phyloP scores from a whole-genome alignment of 2,329 filamentous ascomycete species.

The Fusarium sp. region DNA sequence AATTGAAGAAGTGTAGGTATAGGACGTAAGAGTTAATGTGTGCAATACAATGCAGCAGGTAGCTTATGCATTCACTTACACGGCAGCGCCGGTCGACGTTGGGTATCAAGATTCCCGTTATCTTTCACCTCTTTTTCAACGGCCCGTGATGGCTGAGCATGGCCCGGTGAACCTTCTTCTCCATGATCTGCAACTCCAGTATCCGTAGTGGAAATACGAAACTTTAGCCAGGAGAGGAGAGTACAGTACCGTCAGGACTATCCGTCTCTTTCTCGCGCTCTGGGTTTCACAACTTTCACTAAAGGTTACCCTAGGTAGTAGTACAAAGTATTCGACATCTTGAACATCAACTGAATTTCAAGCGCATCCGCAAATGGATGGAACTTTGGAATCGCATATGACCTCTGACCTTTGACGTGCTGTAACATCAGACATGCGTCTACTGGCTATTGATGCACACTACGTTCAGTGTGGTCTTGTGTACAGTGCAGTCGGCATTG shows the following conservation, averaged over 20 bases:
- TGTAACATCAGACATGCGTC: conserved; percentile 5
- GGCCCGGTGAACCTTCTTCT: conserved; percentile 34
- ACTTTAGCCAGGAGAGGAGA: conserved; percentile 1
- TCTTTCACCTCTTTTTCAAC: conserved; percentile 40
- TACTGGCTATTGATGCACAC: conserved; percentile 1
- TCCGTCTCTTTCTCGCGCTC: conserved; percentile 20
- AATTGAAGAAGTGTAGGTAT: background rate
- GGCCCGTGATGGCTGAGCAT: conserved; percentile 30
- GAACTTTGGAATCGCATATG: background rate
- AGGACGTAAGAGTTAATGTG: background rate
- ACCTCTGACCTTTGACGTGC: background rate
- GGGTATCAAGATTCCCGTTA: conserved; percentile 42
- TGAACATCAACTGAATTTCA: background rate
- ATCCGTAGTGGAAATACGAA: background rate
- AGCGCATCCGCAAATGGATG: conserved; percentile 2
- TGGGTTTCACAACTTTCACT: conserved; percentile 22
- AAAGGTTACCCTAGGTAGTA: background rate
- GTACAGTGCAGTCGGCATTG: background rate
- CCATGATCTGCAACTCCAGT: conserved; percentile 30
- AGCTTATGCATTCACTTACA: conserved; percentile 23
- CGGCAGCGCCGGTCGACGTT: conserved; percentile 19
- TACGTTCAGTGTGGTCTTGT: background rate
- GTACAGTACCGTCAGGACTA: conserved; percentile 13
- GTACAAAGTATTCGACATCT: conserved; percentile 7
- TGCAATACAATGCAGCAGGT: background rate